Percentiles rank a stretch among this genome's conserved stretches.
Conservation (phyloP, 2,329 filamentous ascomycete species). For the Fusarium sambucinum region DNA sequence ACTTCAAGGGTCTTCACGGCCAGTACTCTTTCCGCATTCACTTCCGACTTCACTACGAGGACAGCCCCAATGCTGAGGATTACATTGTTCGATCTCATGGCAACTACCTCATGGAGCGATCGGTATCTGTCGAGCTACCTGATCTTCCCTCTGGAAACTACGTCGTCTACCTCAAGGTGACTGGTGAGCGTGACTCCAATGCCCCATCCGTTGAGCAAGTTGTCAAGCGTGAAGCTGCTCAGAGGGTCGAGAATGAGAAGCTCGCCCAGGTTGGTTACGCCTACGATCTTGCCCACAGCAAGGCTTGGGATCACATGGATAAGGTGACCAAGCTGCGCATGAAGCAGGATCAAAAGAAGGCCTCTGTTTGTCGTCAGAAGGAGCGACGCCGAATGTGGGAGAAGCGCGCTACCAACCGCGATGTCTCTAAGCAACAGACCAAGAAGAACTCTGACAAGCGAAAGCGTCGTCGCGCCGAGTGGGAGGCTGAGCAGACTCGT, state of each 20-base stretch:
- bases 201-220: slow-evolving; percentile 66
- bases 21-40: slow-evolving; percentile 66
- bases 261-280: slow-evolving; percentile 68
- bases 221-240: slow-evolving; percentile 63
- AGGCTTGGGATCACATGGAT: slow-evolving; percentile 65
- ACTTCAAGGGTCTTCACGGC: slow-evolving; percentile 71
- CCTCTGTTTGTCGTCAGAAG: slow-evolving; percentile 58
- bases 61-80: slow-evolving; percentile 65
- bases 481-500: slow-evolving; percentile 45
- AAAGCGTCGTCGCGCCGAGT: slow-evolving; percentile 46
- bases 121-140: slow-evolving; percentile 68
- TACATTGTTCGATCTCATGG: slow-evolving; percentile 71
- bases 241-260: slow-evolving; percentile 67
- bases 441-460: slow-evolving; percentile 56
- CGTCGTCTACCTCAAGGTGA: slow-evolving; percentile 67
- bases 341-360: slow-evolving; percentile 63
- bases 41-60: slow-evolving; percentile 63
- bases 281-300: slow-evolving; percentile 71
- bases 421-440: slow-evolving; percentile 57
- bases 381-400: slow-evolving; percentile 64
- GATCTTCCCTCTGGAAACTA: slow-evolving; percentile 69
- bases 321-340: slow-evolving; percentile 63
- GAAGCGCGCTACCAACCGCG: slow-evolving; percentile 59
- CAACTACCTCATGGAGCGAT: slow-evolving; percentile 69
- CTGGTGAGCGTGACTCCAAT: slow-evolving; percentile 60